Conservation (phyloP, 208 protist genomes). For the Crithidia bombi region DNA sequence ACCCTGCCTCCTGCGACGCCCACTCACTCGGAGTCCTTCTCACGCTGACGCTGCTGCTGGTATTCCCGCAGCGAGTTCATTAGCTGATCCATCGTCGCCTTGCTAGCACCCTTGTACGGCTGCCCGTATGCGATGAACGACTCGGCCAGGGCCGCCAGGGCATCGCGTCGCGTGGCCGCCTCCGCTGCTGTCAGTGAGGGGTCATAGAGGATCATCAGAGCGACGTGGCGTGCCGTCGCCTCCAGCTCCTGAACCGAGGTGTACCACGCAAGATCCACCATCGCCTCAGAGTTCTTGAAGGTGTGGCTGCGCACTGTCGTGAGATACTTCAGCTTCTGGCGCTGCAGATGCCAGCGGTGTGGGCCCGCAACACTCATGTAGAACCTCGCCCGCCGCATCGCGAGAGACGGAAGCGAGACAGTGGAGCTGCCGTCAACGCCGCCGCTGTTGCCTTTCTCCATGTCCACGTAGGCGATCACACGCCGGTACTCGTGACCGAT, state of each 20-base stretch:
- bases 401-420: constrained; percentile 9
- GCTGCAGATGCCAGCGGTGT: constrained; percentile 45
- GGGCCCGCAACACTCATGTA: constrained; percentile 42
- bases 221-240: constrained; percentile 63
- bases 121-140: constrained; percentile 74
- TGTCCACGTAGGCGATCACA: constrained; percentile 57
- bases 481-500: constrained; percentile 78
- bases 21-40: constrained; percentile 38
- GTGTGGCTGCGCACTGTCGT: constrained; percentile 57
- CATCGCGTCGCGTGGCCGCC: constrained; percentile 45
- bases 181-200: constrained; percentile 39
- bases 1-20: too few relatives aligned
- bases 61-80: constrained; percentile 83
- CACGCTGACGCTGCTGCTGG: constrained; percentile 63
- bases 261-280: constrained; percentile 87
- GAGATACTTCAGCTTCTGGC: constrained; percentile 49
- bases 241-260: constrained; percentile 72
- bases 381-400: not conserved
- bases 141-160: constrained; percentile 55
- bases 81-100: constrained; percentile 76
- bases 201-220: constrained; percentile 64
- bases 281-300: constrained; percentile 75
- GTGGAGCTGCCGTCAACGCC: not conserved
- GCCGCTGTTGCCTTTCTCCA: constrained; percentile 7
- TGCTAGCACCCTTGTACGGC: constrained; percentile 77